Percentiles rank a stretch among this genome's conserved stretches.
Conservation (phyloP, 1,139 yeast genomes). For the Yamadazyma taylorii region DNA sequence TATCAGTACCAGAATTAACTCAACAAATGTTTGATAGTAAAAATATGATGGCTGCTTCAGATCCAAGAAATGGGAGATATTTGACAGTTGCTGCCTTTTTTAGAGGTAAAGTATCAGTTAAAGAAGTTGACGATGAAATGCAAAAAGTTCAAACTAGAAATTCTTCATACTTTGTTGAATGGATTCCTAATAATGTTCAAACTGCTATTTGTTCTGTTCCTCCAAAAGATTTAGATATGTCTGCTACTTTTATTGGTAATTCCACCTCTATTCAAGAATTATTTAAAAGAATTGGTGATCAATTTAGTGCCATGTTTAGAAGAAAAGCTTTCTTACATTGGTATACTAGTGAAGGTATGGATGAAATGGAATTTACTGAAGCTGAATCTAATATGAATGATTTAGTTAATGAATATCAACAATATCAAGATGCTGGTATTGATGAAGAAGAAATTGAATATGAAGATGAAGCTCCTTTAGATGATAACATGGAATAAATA, state of each 20-base stretch:
- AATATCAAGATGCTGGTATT: conserved; percentile 81
- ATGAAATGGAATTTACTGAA: conserved; percentile 88
- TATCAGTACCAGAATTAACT: conserved; percentile 86
- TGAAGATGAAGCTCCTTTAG: conserved; percentile 62
- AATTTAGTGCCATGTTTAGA: conserved; percentile 88
- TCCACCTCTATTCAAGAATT: conserved; percentile 90
- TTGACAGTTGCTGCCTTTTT: conserved; percentile 93
- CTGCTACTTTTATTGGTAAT: conserved; percentile 91
- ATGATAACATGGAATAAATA: conserved; percentile 50
- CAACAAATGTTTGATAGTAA: conserved; percentile 91
- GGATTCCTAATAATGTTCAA: conserved; percentile 97
- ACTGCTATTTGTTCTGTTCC: conserved; percentile 91
- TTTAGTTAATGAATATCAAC: conserved; percentile 86
- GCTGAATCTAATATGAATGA: conserved; percentile 85
- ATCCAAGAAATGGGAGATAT: conserved; percentile 88
- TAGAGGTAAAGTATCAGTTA: conserved; percentile 88
- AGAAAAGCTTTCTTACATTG: conserved; percentile 95
- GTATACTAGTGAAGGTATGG: conserved; percentile 96
- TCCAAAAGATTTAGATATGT: conserved; percentile 81
- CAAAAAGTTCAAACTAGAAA: conserved; percentile 79
- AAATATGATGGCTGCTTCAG: conserved; percentile 95
- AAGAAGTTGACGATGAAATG: conserved; percentile 95
- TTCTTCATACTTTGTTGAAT: conserved; percentile 82
- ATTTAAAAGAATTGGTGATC: conserved; percentile 86
- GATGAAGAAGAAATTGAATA: conserved; percentile 72